Conservation (phyloP, 208 protist species). For the Hexamita inflata region DNA sequence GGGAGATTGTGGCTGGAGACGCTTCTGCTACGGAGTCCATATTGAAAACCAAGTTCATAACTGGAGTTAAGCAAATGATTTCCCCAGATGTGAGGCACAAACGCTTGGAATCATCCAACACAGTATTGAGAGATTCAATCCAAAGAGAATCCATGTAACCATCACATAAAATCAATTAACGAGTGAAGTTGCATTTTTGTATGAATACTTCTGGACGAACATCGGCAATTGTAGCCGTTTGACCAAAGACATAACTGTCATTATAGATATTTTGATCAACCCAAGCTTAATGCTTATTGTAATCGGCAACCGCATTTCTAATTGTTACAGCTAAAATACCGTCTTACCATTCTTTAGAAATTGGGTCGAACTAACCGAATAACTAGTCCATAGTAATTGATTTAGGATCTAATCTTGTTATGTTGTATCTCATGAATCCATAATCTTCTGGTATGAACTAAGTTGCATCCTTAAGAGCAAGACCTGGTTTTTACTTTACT, state of each 20-base stretch:
- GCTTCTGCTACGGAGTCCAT: slow-evolving; percentile 84
- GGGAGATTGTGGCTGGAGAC: slow-evolving; percentile 90
- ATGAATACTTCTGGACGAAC: slow-evolving; percentile 95
- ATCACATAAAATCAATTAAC: slow-evolving; percentile 84
- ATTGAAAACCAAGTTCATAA: slow-evolving; percentile 61
- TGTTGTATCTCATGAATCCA: slow-evolving; percentile 31
- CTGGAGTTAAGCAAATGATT: slow-evolving; percentile 43
- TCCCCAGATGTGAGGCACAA: slow-evolving; percentile 76
- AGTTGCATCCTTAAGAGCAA: neutral
- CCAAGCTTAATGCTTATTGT: neutral
- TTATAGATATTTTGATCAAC: slow-evolving; percentile 15
- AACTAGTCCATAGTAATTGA: slow-evolving; percentile 76
- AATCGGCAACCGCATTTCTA: slow-evolving; percentile 48
- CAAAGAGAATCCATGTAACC: slow-evolving; percentile 88
- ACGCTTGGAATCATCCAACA: slow-evolving; percentile 91
- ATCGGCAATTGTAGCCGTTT: slow-evolving; percentile 56
- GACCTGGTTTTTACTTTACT: neutral
- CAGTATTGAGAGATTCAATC: slow-evolving; percentile 97
- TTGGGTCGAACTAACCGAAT: slow-evolving; percentile 79
- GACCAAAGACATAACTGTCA: neutral
- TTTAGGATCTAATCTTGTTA: slow-evolving; percentile 44
- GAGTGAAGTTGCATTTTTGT: slow-evolving; percentile 75
- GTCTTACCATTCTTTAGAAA: slow-evolving; percentile 88
- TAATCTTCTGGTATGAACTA: neutral
- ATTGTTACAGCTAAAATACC: slow-evolving; percentile 81